phyloP scores from a whole-genome alignment of 2,329 filamentous ascomycete genomes.

The Fusarium penzigii region DNA sequence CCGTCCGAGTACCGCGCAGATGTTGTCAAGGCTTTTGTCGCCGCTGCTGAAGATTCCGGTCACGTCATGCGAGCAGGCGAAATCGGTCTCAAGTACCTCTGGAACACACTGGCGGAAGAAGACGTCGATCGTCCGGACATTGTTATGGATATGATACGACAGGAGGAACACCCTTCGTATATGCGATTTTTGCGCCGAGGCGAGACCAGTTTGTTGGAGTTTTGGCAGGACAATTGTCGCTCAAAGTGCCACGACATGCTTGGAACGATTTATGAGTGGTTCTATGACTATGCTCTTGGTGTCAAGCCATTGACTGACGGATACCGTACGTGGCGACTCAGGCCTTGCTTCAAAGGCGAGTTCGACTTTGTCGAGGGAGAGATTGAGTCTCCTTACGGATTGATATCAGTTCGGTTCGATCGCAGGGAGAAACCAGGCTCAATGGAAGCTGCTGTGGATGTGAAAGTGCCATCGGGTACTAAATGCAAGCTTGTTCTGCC shows the following conservation, averaged over 20 bases:
- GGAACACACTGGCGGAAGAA: constrained; percentile 37
- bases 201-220: constrained; percentile 45
- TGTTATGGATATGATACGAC: constrained; percentile 44
- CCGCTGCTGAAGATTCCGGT: constrained; percentile 29
- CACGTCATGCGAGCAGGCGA: constrained; percentile 42
- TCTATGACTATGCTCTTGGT: constrained; percentile 43
- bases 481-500: constrained; percentile 22
- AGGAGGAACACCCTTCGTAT: constrained; percentile 49
- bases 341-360: constrained; percentile 41
- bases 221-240: constrained; percentile 45
- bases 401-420: constrained; percentile 30
- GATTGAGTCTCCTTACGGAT: constrained; percentile 41
- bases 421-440: constrained; percentile 8
- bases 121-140: constrained; percentile 42
- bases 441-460: constrained; percentile 13
- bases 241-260: constrained; percentile 51
- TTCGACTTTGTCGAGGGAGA: constrained; percentile 40
- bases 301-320: constrained; percentile 38
- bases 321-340: constrained; percentile 42
- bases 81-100: constrained; percentile 44
- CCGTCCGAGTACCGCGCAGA: constrained; percentile 19
- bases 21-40: constrained; percentile 23
- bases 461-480: constrained; percentile 22
- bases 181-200: constrained; percentile 48
- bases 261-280: constrained; percentile 50